phyloP scores from a whole-genome alignment of 345 rosid species.

The Populus deltoides region DNA sequence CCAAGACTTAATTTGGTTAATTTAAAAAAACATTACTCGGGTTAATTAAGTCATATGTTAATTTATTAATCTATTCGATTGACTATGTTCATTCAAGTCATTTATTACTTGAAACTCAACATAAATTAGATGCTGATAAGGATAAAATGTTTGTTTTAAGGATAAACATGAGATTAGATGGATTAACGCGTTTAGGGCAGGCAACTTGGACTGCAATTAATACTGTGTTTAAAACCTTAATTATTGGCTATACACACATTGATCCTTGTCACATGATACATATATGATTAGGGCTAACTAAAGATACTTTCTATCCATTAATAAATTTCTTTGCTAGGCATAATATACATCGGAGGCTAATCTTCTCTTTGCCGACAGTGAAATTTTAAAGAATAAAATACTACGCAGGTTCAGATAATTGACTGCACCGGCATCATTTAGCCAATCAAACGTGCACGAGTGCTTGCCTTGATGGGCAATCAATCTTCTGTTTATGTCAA shows the following conservation, averaged over 20 bases:
- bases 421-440: conserved; percentile 6
- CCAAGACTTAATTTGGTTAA: too few species aligned
- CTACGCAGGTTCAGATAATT: conserved; percentile 9
- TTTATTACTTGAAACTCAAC: too few species aligned
- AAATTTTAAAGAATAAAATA: neutral
- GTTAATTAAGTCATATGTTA: too few species aligned
- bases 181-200: conserved; percentile 31
- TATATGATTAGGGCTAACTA: neutral
- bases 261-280: conserved; percentile 5
- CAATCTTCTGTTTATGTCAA: conserved; percentile 37
- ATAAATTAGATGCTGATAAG: too few species aligned
- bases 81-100: too few species aligned
- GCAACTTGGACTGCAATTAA: conserved; percentile 3
- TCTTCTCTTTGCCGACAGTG: neutral
- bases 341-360: conserved; percentile 14
- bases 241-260: neutral
- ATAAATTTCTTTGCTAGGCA: conserved; percentile 17
- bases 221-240: conserved; percentile 6
- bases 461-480: conserved; percentile 29
- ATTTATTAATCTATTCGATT: too few species aligned
- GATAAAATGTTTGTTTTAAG: neutral
- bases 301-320: conserved; percentile 3
- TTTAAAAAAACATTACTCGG: too few species aligned
- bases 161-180: conserved; percentile 30
- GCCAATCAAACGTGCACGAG: conserved; percentile 24